phyloP scores from a whole-genome alignment of 1,284 basidiomycete genomes.

The Schizophyllum commune region DNA sequence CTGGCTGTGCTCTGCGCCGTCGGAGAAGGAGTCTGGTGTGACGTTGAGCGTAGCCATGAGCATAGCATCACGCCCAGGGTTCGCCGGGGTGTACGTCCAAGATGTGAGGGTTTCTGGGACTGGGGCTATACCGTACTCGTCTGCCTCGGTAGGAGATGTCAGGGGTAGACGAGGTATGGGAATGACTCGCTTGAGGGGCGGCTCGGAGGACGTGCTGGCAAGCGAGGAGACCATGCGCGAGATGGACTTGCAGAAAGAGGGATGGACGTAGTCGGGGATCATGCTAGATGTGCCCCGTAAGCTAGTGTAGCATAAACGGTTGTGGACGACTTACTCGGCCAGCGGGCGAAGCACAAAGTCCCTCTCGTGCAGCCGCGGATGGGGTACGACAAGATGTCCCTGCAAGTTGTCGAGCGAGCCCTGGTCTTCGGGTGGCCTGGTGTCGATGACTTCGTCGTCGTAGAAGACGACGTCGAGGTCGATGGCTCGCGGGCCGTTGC shows the following conservation, averaged over 20 bases:
- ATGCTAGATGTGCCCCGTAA: constrained; percentile 38
- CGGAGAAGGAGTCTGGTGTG: constrained; percentile 97
- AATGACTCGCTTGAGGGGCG: constrained; percentile 57
- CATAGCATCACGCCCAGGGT: constrained; percentile 29
- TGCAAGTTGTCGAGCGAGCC: constrained; percentile 41
- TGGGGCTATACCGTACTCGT: constrained; percentile 15
- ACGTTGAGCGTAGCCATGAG: constrained; percentile 94
- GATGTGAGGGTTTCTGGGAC: constrained; percentile 44
- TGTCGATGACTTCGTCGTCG: constrained; percentile 56
- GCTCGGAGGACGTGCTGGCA: constrained; percentile 23
- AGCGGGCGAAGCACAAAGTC: constrained; percentile 91
- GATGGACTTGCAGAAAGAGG: constrained; percentile 42
- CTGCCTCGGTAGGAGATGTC: constrained; percentile 12
- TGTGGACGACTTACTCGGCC: constrained; percentile 57
- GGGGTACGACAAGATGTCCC: constrained; percentile 76
- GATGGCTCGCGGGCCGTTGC: constrained; percentile 85
- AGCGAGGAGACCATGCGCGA: constrained; percentile 36
- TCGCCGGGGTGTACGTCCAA: constrained; percentile 34
- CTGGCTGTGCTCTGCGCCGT: constrained; percentile 61
- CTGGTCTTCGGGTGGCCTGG: constrained; percentile 36
- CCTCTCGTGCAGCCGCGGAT: constrained; percentile 74
- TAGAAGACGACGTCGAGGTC: constrained; percentile 91
- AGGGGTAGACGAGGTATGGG: constrained; percentile 51
- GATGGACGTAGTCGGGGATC: constrained; percentile 64
- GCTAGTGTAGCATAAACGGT: constrained; percentile 1